Base-by-base conservation (phyloP, 2,329 filamentous ascomycete genomes). In the Calonectria pseudoreteaudii region DNA sequence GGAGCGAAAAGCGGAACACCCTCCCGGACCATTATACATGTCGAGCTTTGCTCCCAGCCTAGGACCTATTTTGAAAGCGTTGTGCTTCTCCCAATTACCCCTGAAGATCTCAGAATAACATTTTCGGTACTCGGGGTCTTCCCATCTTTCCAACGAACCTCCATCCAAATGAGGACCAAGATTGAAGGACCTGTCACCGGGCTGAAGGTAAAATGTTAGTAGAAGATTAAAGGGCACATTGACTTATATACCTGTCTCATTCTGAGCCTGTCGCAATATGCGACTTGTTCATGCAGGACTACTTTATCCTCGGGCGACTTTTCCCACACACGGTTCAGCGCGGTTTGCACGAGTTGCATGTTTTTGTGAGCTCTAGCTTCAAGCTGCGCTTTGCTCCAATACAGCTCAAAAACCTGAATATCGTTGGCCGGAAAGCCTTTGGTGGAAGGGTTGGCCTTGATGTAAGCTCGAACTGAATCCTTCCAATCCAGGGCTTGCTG, bases 311-410 rank as follows among this genome's bases (percentile, higher is more conserved):
- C 38, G 38, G 60, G 60, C 9, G 23, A 7, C 60, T 65, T 65
- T 8, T 31, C 38, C 60, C 60, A 65, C 10, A 65, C 60, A 31
- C 60, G 60, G 23, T 65, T 65, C 3, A 65, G 60, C 3, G 60
- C 38, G 9, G 60, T n/a, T 28, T 65, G 60, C 9, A 28, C 60
- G 1, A 65, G 13, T 7, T 30, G 60, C 60, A 65, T 65, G 26
- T 65, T 65, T 20, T 65, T n/a, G 18, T 65, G 60, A 47, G 26
- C 16, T 11, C 60, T 44, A 5, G 60, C 60, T 31, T 65, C 60
- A n/a, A 65, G 60, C 10, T 65, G 60, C 28, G 60, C 60, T 9
- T 65, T 65, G 60, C 60, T 65, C 60, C 60, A 65, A 16, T 65
- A 65, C 1, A 65, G 4, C 20, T 65, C 60, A 16, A 65, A 65